Base-by-base conservation (phyloP, 495 filamentous ascomycete genomes). In the Geopyxis carbonaria region DNA sequence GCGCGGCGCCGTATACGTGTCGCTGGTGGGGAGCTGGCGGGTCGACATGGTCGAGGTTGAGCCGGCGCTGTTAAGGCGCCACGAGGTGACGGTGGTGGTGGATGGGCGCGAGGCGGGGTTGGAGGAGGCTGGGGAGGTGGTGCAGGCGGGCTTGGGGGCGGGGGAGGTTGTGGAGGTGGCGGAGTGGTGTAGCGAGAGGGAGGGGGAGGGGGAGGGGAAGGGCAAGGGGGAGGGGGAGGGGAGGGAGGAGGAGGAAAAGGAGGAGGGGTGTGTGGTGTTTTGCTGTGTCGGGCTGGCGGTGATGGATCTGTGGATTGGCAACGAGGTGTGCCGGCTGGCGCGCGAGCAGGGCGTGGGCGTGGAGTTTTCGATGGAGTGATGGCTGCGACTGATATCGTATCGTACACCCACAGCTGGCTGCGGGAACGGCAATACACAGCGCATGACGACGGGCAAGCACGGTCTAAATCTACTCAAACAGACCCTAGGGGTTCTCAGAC, bases 61-160 rank as follows among this genome's bases (percentile, higher is more conserved):
- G 11, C 69, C 68, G 3, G 80, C 79, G 23, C 66, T 93, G 24
- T 59, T 97, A 2, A 55, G 60, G 5, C 73, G 63, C 15, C 67
- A 75, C 45, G 80, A 82, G 13, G 81, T 80, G 0, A 76, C 78
- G 1, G 64, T 89, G 22, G 64, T 93, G 3, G 87, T 94, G 8
- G 87, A 95, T 55, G 82, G 75, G 22, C 59, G 83, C 0, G 72
- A 79, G 13, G 78, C 74, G 3, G 83, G 80, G 39, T 48, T 94
- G 44, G 72, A 75, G 48, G 84, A 94, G 52, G 79, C 87, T 0
- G 89, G 89, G 4, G 89, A 97, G 63, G 62, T 97, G 38, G 77
- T 87, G 20, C 72, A 82, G 48, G 81, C 81, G 0, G 79, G 70
- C 0, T 58, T 95, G 21, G 59, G 62, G 29, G 66, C 76, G 0